phyloP scores from a whole-genome alignment of 1,284 basidiomycete genomes.

The Pseudozyma thailandica region DNA sequence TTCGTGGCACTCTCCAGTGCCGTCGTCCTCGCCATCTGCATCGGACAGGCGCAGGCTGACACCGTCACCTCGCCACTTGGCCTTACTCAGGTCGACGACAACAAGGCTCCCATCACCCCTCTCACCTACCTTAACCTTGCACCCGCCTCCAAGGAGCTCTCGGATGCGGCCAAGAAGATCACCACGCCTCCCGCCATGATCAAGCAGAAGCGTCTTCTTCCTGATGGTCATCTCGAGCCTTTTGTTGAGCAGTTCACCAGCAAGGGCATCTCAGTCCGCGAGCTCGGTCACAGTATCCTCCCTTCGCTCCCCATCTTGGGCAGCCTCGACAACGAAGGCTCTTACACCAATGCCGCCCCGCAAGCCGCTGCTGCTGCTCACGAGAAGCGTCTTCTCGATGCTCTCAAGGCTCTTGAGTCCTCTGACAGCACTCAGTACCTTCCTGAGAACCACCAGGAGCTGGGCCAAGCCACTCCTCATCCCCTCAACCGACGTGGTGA shows the following conservation, averaged over 20 bases:
- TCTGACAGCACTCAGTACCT: slow-evolving; percentile 14
- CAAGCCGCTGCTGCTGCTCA: slow-evolving; percentile 5
- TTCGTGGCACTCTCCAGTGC: slow-evolving; percentile 35
- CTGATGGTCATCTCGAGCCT: slow-evolving; percentile 8
- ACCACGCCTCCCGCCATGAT: slow-evolving; percentile 37
- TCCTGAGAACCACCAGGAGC: slow-evolving; percentile 26
- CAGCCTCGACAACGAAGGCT: slow-evolving; percentile 42
- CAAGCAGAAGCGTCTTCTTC: slow-evolving; percentile 26
- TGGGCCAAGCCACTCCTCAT: slow-evolving; percentile 30
- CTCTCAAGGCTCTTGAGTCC: slow-evolving; percentile 20
- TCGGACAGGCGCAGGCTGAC: slow-evolving; percentile 40
- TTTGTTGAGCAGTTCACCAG: slow-evolving; percentile 28
- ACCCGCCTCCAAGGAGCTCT: slow-evolving; percentile 30
- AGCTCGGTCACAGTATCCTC: slow-evolving; percentile 21
- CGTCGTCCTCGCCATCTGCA: slow-evolving; percentile 34
- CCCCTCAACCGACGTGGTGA: slow-evolving; percentile 32
- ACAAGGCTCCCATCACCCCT: slow-evolving; percentile 33
- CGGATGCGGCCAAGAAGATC: slow-evolving; percentile 33
- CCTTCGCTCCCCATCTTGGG: slow-evolving; percentile 33
- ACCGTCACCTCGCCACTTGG: slow-evolving; percentile 31
- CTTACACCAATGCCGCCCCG: slow-evolving; percentile 29
- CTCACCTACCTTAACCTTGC: slow-evolving; percentile 44
- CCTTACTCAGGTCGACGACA: slow-evolving; percentile 41
- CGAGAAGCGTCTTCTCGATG: slow-evolving; percentile 24
- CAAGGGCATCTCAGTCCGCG: slow-evolving; percentile 23